A percentile compares a stretch with the other conserved stretches of the same genome.
Conservation (phyloP, 306 rosid species). For the Vigna nakashimae region DNA sequence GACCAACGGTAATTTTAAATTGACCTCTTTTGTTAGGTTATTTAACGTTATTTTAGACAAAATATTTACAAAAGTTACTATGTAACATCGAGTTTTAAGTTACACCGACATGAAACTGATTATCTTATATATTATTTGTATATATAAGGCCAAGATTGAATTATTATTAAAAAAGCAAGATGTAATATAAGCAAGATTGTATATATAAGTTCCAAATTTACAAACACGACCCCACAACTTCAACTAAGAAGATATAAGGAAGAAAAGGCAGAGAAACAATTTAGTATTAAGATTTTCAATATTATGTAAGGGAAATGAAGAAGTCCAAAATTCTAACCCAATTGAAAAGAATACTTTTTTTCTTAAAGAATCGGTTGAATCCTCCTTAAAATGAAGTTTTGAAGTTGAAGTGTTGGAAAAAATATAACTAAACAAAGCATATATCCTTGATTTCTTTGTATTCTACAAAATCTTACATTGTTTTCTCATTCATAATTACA, state of each 20-base stretch:
- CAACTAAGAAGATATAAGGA: not conserved
- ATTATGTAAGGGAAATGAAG: not conserved
- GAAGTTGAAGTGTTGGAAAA: not conserved
- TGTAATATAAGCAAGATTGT: no score
- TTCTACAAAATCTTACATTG: not conserved
- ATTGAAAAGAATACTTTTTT: not conserved
- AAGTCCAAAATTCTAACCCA: no score
- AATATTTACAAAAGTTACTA: no score
- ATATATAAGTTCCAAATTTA: not conserved
- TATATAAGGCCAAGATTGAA: no score
- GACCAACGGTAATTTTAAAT: no score
- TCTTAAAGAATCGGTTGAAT: not conserved
- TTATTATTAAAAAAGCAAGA: no score
- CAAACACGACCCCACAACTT: not conserved
- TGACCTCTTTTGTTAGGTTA: no score
- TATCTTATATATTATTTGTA: no score
- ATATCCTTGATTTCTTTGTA: not conserved
- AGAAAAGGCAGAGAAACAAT: slow-evolving; percentile 4
- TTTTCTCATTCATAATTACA: not conserved
- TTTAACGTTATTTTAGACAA: no score
- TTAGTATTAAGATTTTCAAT: not conserved
- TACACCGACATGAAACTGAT: no score
- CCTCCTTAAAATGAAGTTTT: not conserved
- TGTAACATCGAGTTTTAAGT: no score
- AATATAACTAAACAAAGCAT: not conserved